Evolutionary conservation across 2,329 filamentous ascomycete species (phyloP).

Genomic region (Eutypella sp.): DNA sequence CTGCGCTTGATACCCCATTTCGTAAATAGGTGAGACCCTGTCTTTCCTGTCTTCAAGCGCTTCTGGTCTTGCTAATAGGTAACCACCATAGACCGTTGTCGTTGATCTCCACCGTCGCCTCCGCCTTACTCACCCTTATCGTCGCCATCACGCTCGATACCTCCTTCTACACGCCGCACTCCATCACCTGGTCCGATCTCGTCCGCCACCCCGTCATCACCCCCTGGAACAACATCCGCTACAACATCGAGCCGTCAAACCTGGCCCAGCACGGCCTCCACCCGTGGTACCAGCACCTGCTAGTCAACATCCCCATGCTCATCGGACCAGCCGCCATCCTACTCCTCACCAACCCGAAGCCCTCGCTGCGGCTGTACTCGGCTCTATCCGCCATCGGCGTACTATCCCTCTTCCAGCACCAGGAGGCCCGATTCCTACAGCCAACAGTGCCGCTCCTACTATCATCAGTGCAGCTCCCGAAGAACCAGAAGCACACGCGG

Average conservation of each 20-base stretch:
- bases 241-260: slow-evolving; percentile 67
- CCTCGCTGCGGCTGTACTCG: slow-evolving; percentile 63
- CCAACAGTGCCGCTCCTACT: slow-evolving; percentile 73
- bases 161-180: slow-evolving; percentile 66
- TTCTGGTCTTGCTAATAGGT: slow-evolving; percentile 9
- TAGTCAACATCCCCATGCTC: slow-evolving; percentile 66
- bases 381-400: slow-evolving; percentile 66
- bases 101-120: slow-evolving; percentile 58
- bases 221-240: slow-evolving; percentile 71
- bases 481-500: slow-evolving; percentile 41
- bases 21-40: slow-evolving; percentile 60
- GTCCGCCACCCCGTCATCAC: slow-evolving; percentile 64
- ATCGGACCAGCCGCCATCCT: slow-evolving; percentile 65
- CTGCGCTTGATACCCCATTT: slow-evolving; percentile 83
- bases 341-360: slow-evolving; percentile 52
- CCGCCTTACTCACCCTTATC: slow-evolving; percentile 62
- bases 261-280: slow-evolving; percentile 72
- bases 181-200: slow-evolving; percentile 61
- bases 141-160: slow-evolving; percentile 81
- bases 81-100: slow-evolving; percentile 46
- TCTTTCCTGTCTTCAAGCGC: not conserved
- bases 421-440: slow-evolving; percentile 74
- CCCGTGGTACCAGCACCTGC: slow-evolving; percentile 71
- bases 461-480: slow-evolving; percentile 65
- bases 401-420: slow-evolving; percentile 71